Evolutionary conservation across 2,329 filamentous ascomycete genomes (phyloP), one percentile per base, ranked within the genome.

Genomic region (Apiospora saccharicola): DNA sequence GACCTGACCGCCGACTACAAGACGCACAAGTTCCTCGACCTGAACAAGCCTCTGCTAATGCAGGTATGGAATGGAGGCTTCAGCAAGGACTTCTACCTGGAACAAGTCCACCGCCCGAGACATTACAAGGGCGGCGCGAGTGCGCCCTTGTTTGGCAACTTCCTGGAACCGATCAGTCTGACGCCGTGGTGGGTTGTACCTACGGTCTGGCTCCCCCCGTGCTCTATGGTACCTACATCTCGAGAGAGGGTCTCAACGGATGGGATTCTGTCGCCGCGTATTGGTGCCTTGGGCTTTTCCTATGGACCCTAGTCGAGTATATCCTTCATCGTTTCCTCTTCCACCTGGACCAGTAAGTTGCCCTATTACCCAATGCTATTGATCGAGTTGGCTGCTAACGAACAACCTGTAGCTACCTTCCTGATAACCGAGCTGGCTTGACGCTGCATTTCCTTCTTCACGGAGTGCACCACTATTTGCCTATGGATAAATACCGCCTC

Each of bases 401-500:
- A 74, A 85, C 75, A 22, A 24, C 30, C 64, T 24, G 30, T 75
- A 97, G 94, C 68, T 94, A 91, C 80, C 92, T 99, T 14, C 96
- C 96, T 0, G 94, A 99, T 81, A 97, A 98, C 82, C 90, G 94
- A 71, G 92, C 94, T n/a, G 92, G 90, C 75, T 86, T 99, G 73
- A 97, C 94, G 0, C 77, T 92, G 26, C 96, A 99, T 82, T 99
- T 99, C 85, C 85, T 98, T 53, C 93, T 99, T 37, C 96, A 99
- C 79, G 96, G 96, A 75, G 94, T 99, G 75, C 96, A 99, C 81
- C 96, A 99, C 83, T 99, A 98, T 83, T 89, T 99, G 5, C 96
- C 96, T n/a, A 98, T 99, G 96, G 96, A 99, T 85, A 96, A 92
- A 80, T 96, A 98, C 79, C 92, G 96, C 73, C 91, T 99, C 13